Conservation (phyloP, 2,329 filamentous ascomycete genomes). For the Penicillium thymicola region DNA sequence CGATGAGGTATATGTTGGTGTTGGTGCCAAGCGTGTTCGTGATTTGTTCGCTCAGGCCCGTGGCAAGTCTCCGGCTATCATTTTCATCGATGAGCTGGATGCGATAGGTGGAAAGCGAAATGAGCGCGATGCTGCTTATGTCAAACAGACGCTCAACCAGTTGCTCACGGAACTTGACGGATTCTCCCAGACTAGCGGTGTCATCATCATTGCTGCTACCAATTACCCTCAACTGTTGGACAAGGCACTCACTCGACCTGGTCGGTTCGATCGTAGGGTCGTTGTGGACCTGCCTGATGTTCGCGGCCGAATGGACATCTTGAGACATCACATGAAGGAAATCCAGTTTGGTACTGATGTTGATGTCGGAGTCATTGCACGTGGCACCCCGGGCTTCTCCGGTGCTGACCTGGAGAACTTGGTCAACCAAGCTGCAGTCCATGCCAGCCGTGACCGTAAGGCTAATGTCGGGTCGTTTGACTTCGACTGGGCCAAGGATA, state of each 20-base stretch:
- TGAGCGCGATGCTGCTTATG: constrained; percentile 86
- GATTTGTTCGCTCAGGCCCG: constrained; percentile 85
- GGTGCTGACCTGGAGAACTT: constrained; percentile 96
- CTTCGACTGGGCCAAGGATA: constrained; percentile 97
- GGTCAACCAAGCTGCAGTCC: constrained; percentile 92
- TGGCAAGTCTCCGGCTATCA: constrained; percentile 81
- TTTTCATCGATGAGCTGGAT: constrained; percentile 93
- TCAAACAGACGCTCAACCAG: constrained; percentile 97
- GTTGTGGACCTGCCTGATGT: constrained; percentile 87
- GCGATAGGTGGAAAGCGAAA: constrained; percentile 94
- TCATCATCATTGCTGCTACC: constrained; percentile 93
- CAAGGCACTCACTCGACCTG: constrained; percentile 89
- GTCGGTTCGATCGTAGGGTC: constrained; percentile 92
- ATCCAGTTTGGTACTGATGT: constrained; percentile 78
- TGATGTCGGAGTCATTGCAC: constrained; percentile 77
- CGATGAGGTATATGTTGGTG: constrained; percentile 96
- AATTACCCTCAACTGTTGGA: constrained; percentile 94
- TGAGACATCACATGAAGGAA: constrained; percentile 91
- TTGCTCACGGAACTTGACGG: constrained; percentile 94
- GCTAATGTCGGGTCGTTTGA: constrained; percentile 71
- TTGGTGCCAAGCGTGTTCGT: constrained; percentile 92
- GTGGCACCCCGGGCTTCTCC: constrained; percentile 85
- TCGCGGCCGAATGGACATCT: constrained; percentile 83
- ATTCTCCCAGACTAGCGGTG: constrained; percentile 89
- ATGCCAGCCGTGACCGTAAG: constrained; percentile 83